These are phyloP conservation scores for Solanum pimpinellifolium DNA, from an alignment of 257 asterid genomes.

Conservation along the genomic window DNA sequence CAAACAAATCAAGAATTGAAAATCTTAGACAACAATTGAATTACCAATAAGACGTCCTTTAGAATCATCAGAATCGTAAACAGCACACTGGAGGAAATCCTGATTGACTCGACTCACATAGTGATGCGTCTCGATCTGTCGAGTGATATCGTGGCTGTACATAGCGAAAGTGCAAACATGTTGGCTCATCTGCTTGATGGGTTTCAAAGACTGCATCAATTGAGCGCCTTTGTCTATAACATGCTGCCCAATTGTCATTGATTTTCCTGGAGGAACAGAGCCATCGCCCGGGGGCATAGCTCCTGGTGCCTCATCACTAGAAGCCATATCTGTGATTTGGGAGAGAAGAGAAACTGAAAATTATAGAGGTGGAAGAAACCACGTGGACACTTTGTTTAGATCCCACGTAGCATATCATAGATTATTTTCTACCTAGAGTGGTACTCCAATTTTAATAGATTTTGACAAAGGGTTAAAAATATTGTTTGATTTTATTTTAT, in stretches of 20 bases:
- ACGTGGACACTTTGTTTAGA: not conserved
- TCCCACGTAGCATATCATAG: not conserved
- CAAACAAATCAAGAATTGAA: not conserved
- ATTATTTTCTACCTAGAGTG: not conserved
- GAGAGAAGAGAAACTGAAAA: not conserved
- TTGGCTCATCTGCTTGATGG: conserved; percentile 57
- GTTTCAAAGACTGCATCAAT: conserved; percentile 52
- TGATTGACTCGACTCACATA: conserved; percentile 41
- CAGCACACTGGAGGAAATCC: conserved; percentile 80
- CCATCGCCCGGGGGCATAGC: conserved; percentile 52
- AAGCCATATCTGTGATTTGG: conserved; percentile 22
- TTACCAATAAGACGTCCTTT: conserved; percentile 67
- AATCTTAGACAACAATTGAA: not conserved
- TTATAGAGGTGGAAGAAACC: not conserved
- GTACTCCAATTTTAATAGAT: no score
- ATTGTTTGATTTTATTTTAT: no score
- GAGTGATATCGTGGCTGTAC: conserved; percentile 68
- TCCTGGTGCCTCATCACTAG: conserved; percentile 40
- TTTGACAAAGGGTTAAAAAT: no score
- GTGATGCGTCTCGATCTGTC: conserved; percentile 77
- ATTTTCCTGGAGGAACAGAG: conserved; percentile 61
- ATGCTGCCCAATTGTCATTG: conserved; percentile 40
- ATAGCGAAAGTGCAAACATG: conserved; percentile 79
- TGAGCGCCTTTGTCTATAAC: conserved; percentile 55
- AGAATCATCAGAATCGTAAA: conserved; percentile 66